Evolutionary conservation across 306 rosid species (phyloP).

Genomic region (Inga oerstediana): DNA sequence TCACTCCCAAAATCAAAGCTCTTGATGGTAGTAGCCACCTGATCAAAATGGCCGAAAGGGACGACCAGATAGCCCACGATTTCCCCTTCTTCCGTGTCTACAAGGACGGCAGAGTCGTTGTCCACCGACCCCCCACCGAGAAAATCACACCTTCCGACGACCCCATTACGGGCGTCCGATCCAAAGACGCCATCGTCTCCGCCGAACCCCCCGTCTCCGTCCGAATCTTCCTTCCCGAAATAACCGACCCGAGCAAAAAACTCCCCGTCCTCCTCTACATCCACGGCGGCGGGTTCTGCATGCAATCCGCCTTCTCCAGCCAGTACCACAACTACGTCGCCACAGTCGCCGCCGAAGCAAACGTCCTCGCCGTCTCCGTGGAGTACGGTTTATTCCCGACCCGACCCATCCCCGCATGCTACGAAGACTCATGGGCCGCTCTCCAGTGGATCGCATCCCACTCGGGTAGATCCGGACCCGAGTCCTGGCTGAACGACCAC

Average conservation of each 20-base stretch:
- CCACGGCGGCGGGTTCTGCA: constrained; percentile 47
- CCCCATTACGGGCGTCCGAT: constrained; percentile 38
- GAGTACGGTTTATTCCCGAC: not conserved
- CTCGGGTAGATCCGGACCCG: constrained; percentile 37
- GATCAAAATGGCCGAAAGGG: constrained; percentile 23
- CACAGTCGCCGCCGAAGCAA: not conserved
- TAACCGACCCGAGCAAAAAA: constrained; percentile 15
- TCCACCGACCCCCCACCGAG: constrained; percentile 2
- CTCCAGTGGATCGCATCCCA: constrained; percentile 47
- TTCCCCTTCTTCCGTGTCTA: constrained; percentile 39
- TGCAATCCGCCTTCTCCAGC: constrained; percentile 35
- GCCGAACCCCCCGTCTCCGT: constrained; percentile 33
- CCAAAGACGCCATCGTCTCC: constrained; percentile 45
- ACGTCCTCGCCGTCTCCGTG: not conserved
- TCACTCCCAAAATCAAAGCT: no score
- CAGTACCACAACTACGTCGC: constrained; percentile 29
- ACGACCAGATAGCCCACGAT: constrained; percentile 8
- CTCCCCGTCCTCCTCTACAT: constrained; percentile 38
- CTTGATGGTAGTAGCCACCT: no score
- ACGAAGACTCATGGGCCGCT: constrained; percentile 44
- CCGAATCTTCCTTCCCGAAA: constrained; percentile 38
- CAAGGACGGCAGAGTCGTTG: constrained; percentile 40
- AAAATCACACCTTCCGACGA: constrained; percentile 43
- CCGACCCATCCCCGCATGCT: constrained; percentile 8
- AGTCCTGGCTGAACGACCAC: constrained; percentile 45